These are phyloP conservation scores for Chytriomyces sp. DNA, from an alignment of 192 early-diverging fungal genomes.

Conservation along the genomic window DNA sequence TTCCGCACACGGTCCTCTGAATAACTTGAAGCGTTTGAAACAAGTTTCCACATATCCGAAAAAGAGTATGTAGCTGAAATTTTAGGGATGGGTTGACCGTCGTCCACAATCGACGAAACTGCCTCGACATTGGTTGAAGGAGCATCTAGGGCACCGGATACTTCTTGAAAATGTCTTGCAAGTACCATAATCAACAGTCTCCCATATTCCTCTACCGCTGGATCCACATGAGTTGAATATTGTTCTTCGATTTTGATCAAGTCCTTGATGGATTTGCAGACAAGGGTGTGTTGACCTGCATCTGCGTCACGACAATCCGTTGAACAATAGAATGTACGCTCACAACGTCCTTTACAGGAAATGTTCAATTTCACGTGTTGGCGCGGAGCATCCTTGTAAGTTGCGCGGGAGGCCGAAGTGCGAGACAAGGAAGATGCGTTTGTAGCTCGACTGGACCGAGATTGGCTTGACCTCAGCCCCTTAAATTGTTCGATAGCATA, in stretches of 20 bases:
- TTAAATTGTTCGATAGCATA: too few species aligned
- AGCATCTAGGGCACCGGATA: not conserved
- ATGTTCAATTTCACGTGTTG: conserved; percentile 4
- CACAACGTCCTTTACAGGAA: conserved; percentile 18
- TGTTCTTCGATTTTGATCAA: too few species aligned
- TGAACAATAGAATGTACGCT: conserved; percentile 34
- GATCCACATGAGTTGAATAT: too few species aligned
- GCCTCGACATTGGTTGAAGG: conserved; percentile 23
- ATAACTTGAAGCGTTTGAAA: conserved; percentile 9
- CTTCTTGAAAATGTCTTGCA: too few species aligned
- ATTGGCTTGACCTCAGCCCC: too few species aligned
- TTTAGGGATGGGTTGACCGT: conserved; percentile 1
- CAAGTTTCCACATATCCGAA: conserved; percentile 14
- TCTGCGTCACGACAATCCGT: conserved; percentile 25
- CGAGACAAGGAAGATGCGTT: too few species aligned
- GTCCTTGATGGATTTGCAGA: conserved; percentile 29
- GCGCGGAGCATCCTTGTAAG: too few species aligned
- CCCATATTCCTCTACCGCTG: conserved; percentile 36
- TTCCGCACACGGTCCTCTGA: not conserved
- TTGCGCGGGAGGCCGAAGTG: too few species aligned
- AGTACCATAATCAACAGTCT: conserved; percentile 39
- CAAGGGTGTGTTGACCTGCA: conserved; percentile 33
- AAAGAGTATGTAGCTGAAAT: conserved; percentile 5
- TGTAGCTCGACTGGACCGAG: too few species aligned
- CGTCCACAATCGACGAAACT: conserved; percentile 15